These are phyloP conservation scores for Syzygium jambos DNA, from an alignment of 345 rosid genomes.

Conservation along the genomic window DNA sequence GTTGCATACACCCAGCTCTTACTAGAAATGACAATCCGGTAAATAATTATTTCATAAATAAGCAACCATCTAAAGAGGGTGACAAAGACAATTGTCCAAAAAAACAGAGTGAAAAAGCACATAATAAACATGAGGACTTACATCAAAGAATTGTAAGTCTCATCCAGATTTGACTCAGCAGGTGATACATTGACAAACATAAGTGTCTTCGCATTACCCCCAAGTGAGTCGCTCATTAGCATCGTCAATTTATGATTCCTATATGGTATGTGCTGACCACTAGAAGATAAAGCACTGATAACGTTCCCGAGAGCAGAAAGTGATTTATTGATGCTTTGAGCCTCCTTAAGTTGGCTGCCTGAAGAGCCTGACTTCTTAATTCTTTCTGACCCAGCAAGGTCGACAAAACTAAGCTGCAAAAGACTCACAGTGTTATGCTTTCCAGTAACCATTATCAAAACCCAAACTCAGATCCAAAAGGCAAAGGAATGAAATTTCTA, in stretches of 20 bases:
- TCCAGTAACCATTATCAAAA: background rate
- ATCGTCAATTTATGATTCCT: slow-evolving; percentile 92
- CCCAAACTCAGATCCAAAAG: background rate
- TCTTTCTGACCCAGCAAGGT: slow-evolving; percentile 97
- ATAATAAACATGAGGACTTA: slow-evolving; percentile 14
- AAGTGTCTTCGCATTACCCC: slow-evolving; percentile 95
- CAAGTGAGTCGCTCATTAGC: slow-evolving; percentile 97
- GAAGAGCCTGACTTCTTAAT: slow-evolving; percentile 91
- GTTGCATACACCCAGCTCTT: background rate
- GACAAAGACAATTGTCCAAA: background rate
- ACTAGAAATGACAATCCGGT: background rate
- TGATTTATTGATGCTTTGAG: slow-evolving; percentile 94
- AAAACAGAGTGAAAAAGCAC: background rate
- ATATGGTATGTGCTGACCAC: slow-evolving; percentile 84
- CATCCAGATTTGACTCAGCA: slow-evolving; percentile 85
- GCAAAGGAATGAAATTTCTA: background rate
- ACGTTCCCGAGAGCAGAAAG: slow-evolving; percentile 96
- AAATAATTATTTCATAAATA: background rate
- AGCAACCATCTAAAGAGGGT: background rate
- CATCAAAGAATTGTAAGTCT: slow-evolving; percentile 79
- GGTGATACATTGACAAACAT: slow-evolving; percentile 96
- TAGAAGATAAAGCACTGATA: slow-evolving; percentile 81
- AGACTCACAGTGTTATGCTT: background rate
- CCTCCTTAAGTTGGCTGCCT: slow-evolving; percentile 87
- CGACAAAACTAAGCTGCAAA: slow-evolving; percentile 90